Conservation (phyloP, 1,284 basidiomycete species). For the Tausonia pullulans region DNA sequence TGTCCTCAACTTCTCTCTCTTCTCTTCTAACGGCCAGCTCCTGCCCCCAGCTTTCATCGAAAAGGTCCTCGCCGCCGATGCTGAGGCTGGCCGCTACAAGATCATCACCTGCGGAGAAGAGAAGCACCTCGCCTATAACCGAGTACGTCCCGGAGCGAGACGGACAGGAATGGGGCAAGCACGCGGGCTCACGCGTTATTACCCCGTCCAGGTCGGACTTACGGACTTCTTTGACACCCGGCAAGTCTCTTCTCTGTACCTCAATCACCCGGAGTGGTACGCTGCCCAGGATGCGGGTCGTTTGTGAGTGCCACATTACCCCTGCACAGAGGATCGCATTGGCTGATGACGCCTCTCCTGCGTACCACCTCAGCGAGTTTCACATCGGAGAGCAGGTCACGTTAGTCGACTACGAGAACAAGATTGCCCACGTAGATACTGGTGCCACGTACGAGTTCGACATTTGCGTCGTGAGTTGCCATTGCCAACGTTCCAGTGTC, state of each 20-base stretch:
- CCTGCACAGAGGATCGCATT: background rate
- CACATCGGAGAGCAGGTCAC: conserved; percentile 47
- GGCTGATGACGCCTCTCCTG: background rate
- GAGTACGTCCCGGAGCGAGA: background rate
- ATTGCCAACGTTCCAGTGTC: background rate
- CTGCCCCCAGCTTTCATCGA: conserved; percentile 48
- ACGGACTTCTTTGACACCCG: conserved; percentile 57
- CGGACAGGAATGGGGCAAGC: conserved; percentile 1
- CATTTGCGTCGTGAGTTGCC: conserved; percentile 39
- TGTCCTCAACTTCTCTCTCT: conserved; percentile 2
- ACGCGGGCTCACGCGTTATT: background rate
- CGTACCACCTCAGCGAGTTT: conserved; percentile 29
- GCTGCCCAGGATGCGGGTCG: conserved; percentile 17
- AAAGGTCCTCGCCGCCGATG: conserved; percentile 50
- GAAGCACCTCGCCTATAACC: conserved; percentile 31
- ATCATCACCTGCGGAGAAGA: conserved; percentile 55
- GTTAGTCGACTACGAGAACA: conserved; percentile 39
- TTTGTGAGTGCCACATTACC: conserved; percentile 12
- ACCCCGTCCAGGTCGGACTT: conserved; percentile 45
- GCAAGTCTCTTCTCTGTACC: conserved; percentile 44
- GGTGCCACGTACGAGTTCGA: conserved; percentile 47
- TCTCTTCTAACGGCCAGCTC: background rate
- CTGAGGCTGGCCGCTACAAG: conserved; percentile 38
- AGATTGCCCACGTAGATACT: conserved; percentile 42
- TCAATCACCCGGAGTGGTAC: conserved; percentile 14